Percentiles rank a stretch among this genome's conserved stretches.
Evolutionary conservation across 768 basidiomycete genomes (phyloP).

Genomic region (Agrocybe praecox): DNA sequence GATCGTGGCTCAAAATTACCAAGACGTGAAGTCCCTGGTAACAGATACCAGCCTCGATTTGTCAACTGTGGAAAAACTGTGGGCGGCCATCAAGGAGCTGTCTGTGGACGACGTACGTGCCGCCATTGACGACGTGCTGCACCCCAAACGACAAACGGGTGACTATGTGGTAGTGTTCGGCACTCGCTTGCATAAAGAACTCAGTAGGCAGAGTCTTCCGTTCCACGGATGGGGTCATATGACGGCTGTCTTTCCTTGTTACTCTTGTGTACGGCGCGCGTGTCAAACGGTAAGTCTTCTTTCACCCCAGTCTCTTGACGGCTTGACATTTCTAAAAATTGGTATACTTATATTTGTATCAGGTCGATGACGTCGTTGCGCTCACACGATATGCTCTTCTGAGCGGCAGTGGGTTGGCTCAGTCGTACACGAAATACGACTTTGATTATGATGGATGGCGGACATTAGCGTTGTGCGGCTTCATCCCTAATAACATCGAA

Average conservation of each 20-base stretch:
- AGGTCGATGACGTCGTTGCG: slow-evolving; percentile 20
- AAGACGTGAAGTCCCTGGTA: slow-evolving; percentile 28
- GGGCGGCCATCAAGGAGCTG: slow-evolving; percentile 27
- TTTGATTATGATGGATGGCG: slow-evolving; percentile 9
- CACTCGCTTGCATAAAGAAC: slow-evolving; percentile 15
- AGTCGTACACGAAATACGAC: slow-evolving; percentile 12
- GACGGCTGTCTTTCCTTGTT: slow-evolving; percentile 18
- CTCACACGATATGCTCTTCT: slow-evolving; percentile 17
- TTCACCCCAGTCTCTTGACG: background rate
- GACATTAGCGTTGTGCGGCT: slow-evolving; percentile 14
- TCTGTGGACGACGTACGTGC: slow-evolving; percentile 29
- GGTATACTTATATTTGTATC: background rate
- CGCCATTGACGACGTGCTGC: slow-evolving; percentile 18
- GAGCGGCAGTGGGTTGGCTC: slow-evolving; percentile 9
- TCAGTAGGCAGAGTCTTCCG: slow-evolving; percentile 7
- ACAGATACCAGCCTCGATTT: slow-evolving; percentile 28
- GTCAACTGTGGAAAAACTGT: slow-evolving; percentile 32
- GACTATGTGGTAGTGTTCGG: slow-evolving; percentile 18
- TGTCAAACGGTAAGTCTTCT: slow-evolving; percentile 12
- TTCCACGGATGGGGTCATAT: slow-evolving; percentile 23
- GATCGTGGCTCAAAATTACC: slow-evolving; percentile 35
- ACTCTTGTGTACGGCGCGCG: slow-evolving; percentile 16
- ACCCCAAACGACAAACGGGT: slow-evolving; percentile 10
- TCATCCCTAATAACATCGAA: slow-evolving; percentile 16
- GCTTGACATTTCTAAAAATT: background rate